phyloP scores from a whole-genome alignment of 768 basidiomycete species.

The Amanita molliuscula region DNA sequence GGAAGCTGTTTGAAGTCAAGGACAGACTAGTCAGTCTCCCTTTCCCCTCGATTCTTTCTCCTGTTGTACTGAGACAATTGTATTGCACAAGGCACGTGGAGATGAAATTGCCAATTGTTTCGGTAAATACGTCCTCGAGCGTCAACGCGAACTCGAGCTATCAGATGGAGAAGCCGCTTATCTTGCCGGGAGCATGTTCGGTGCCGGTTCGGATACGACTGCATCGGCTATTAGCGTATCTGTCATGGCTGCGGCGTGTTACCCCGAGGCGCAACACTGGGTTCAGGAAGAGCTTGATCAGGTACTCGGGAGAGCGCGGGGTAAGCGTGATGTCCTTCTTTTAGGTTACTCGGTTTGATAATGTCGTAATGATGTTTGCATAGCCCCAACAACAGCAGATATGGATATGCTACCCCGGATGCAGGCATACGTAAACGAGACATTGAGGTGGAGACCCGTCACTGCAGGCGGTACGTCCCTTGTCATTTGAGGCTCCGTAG shows the following conservation, averaged over 20 bases:
- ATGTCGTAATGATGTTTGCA: background rate
- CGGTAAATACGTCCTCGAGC: slow-evolving; percentile 46
- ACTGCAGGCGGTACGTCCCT: slow-evolving; percentile 28
- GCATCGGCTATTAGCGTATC: slow-evolving; percentile 46
- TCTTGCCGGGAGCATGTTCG: slow-evolving; percentile 54
- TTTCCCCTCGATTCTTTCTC: background rate
- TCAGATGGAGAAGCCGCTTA: slow-evolving; percentile 51
- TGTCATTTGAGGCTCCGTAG: background rate
- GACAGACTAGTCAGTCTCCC: slow-evolving; percentile 27
- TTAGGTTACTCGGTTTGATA: background rate
- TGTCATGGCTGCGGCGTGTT: slow-evolving; percentile 48
- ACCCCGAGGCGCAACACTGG: slow-evolving; percentile 37
- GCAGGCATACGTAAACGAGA: slow-evolving; percentile 40
- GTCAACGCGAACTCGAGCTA: slow-evolving; percentile 41
- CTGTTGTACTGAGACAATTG: background rate
- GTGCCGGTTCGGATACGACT: slow-evolving; percentile 59
- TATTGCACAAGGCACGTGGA: slow-evolving; percentile 16
- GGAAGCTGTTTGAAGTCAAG: slow-evolving; percentile 36
- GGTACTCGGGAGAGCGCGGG: slow-evolving; percentile 37
- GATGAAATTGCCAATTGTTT: slow-evolving; percentile 37
- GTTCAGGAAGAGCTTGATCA: slow-evolving; percentile 48
- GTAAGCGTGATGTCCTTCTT: slow-evolving; percentile 11
- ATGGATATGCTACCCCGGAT: slow-evolving; percentile 32
- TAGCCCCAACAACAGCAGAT: slow-evolving; percentile 30
- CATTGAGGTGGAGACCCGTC: slow-evolving; percentile 43